A percentile compares a stretch with the other conserved stretches of the same genome.
Conservation (phyloP, 1,139 yeast species). For the Entelexis sorbosivorans region DNA sequence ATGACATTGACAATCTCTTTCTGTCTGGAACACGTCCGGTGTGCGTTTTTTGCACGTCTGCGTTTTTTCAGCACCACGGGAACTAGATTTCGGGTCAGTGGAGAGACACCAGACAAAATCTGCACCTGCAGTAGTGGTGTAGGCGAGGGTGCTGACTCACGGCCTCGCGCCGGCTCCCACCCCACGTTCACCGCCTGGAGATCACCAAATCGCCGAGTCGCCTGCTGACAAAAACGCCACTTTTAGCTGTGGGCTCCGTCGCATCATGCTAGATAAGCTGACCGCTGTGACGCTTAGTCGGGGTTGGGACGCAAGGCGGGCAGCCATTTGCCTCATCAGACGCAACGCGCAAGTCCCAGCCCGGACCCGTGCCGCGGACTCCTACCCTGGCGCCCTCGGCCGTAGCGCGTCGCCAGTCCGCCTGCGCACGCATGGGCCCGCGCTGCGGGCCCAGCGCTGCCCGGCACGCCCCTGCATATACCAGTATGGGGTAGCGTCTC, state of each 20-base stretch:
- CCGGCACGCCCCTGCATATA: too few relatives aligned
- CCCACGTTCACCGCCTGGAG: constrained; percentile 4
- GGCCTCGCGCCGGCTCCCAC: constrained; percentile 2
- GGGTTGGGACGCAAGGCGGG: background rate
- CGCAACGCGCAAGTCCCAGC: background rate
- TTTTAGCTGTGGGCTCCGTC: background rate
- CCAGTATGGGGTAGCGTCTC: too few relatives aligned
- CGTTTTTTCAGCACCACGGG: background rate
- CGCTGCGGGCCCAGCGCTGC: too few relatives aligned
- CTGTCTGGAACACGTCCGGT: background rate
- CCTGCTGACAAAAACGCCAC: constrained; percentile 5
- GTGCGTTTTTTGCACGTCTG: constrained; percentile 3
- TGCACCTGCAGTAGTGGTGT: constrained; percentile 11
- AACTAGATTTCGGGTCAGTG: constrained; percentile 2
- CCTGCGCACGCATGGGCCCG: too few relatives aligned
- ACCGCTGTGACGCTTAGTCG: background rate
- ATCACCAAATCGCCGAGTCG: constrained; percentile 1
- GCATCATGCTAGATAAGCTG: constrained; percentile 6
- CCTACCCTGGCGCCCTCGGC: too few relatives aligned
- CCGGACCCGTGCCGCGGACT: background rate
- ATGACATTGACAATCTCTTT: constrained; percentile 27
- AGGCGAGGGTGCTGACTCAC: constrained; percentile 15
- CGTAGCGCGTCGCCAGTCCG: too few relatives aligned
- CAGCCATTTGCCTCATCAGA: background rate
- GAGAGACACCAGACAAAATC: constrained; percentile 11